Conservation (phyloP, 148 eudicot genomes). For the Simmondsia chinensis region DNA sequence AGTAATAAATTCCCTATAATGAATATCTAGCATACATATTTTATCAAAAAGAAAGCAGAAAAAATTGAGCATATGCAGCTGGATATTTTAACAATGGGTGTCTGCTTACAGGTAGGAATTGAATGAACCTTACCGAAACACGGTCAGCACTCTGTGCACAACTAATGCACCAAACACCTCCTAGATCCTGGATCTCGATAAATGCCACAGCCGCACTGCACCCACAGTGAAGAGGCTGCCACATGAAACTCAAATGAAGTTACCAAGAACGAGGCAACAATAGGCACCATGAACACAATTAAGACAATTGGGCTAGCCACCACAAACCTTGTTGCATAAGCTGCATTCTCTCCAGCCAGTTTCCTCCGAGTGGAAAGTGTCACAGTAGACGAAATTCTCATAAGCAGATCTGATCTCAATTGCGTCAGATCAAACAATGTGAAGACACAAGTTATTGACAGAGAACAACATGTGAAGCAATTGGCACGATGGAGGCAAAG, state of each 20-base stretch:
- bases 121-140: conserved; percentile 23
- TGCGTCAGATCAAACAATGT: conserved; percentile 7
- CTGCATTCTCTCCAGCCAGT: conserved; percentile 96
- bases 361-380: conserved; percentile 69
- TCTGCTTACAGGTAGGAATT: neutral
- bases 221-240: conserved; percentile 86
- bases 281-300: neutral
- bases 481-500: neutral
- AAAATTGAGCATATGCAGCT: neutral
- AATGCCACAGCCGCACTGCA: conserved; percentile 70
- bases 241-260: conserved; percentile 11
- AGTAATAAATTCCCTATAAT: too few relatives aligned
- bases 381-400: conserved; percentile 65
- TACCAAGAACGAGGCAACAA: neutral
- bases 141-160: conserved; percentile 45
- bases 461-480: neutral
- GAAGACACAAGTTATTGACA: neutral
- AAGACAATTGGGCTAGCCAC: neutral
- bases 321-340: conserved; percentile 71
- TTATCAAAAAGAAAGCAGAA: neutral
- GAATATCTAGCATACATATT: too few relatives aligned
- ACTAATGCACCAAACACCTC: conserved; percentile 65
- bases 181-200: conserved; percentile 67
- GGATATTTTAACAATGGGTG: neutral
- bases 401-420: conserved; percentile 52